Percentiles rank a stretch among this genome's conserved stretches.
Evolutionary conservation across 2,329 filamentous ascomycete genomes (phyloP).

Genomic region (Fusarium veterinarium): DNA sequence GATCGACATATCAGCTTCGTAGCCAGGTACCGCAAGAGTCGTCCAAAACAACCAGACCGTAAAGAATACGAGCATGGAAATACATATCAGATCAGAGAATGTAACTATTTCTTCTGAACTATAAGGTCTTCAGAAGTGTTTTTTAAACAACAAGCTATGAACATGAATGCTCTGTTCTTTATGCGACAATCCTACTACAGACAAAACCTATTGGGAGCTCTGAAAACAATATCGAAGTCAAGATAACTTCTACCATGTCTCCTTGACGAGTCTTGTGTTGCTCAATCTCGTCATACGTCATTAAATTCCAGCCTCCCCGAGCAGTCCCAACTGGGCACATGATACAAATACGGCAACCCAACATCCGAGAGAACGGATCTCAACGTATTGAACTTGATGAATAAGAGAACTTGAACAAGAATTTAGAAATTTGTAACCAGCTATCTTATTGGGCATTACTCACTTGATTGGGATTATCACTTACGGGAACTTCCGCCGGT

Average conservation of each 20-base stretch:
- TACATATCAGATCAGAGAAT: accelerated
- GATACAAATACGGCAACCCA: not conserved
- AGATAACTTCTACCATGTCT: not conserved
- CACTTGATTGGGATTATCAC: not conserved
- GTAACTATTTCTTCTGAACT: not conserved
- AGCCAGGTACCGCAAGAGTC: not conserved
- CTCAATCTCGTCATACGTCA: not conserved
- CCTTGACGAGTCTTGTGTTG: not conserved
- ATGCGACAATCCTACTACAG: no score
- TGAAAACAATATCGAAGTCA: not conserved
- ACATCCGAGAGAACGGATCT: not conserved
- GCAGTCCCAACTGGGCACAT: not conserved
- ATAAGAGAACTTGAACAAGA: accelerated
- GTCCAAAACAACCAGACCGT: accelerated
- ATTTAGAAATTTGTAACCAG: accelerated
- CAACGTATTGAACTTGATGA: accelerated
- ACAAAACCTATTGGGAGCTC: not conserved
- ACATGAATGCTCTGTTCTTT: not conserved
- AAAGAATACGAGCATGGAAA: accelerated
- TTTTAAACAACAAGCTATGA: no score
- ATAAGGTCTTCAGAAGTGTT: not conserved
- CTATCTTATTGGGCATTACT: not conserved
- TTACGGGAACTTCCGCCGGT: not conserved
- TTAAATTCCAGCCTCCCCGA: not conserved
- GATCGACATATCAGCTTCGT: not conserved